Evolutionary conservation across 371 early-diverging fungal species (phyloP).

Genomic region (Catenaria anguillulae): DNA sequence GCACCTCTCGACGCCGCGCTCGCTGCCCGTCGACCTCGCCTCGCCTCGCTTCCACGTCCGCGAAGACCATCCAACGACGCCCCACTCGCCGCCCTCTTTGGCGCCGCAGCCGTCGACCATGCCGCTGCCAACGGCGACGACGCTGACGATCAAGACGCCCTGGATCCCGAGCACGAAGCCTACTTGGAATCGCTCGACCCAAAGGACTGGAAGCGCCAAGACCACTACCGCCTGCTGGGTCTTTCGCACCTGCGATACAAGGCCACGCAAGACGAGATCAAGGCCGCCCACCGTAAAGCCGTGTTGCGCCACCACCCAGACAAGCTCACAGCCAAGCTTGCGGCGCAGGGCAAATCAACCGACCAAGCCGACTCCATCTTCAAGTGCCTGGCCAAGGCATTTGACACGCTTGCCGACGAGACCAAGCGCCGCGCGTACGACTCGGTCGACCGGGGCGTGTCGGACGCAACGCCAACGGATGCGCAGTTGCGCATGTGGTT

Average conservation of each 20-base stretch:
- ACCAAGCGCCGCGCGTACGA: conserved; percentile 90
- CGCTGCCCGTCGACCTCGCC: background rate
- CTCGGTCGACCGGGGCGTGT: conserved; percentile 69
- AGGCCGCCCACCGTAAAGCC: conserved; percentile 56
- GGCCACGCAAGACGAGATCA: conserved; percentile 70
- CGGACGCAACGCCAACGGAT: conserved; percentile 32
- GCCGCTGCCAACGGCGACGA: background rate
- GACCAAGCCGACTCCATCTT: conserved; percentile 50
- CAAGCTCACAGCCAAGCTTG: conserved; percentile 56
- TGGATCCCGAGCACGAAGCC: background rate
- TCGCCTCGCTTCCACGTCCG: conserved; percentile 1
- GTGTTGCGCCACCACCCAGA: conserved; percentile 78
- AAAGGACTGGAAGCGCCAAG: conserved; percentile 37
- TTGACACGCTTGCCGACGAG: conserved; percentile 83
- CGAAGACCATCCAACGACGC: background rate
- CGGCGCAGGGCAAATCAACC: conserved; percentile 39
- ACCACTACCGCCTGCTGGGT: conserved; percentile 75
- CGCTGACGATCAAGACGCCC: background rate
- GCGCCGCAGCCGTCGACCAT: background rate
- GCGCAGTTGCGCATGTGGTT: conserved; percentile 12
- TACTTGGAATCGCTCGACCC: background rate
- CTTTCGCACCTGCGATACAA: conserved; percentile 60
- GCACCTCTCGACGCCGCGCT: background rate
- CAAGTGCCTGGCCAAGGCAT: conserved; percentile 97
- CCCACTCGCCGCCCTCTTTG: background rate